Conservation (phyloP, 495 filamentous ascomycete species). For the Aspergillus bridgeri region DNA sequence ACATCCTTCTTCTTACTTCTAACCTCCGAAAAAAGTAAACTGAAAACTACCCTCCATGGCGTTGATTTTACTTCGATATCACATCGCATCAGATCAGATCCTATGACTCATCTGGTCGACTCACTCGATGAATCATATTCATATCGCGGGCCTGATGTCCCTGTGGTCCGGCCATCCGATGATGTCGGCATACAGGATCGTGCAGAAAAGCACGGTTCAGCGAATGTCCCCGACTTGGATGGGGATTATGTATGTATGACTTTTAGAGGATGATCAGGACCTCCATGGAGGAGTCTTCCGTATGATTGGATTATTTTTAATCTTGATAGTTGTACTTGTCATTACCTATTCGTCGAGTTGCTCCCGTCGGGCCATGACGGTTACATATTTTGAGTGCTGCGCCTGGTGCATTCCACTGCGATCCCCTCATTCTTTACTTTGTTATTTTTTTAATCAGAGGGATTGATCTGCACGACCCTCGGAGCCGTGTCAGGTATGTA, state of each 20-base stretch:
- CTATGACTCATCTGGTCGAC: constrained; percentile 8
- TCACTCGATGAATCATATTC: constrained; percentile 11
- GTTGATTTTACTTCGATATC: too few species aligned
- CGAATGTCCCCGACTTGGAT: constrained; percentile 15
- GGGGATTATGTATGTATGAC: constrained; percentile 5
- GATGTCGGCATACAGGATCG: constrained; percentile 7
- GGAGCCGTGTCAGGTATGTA: neutral
- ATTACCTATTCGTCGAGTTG: too few species aligned
- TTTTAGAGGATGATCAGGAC: neutral
- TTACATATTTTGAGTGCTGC: too few species aligned
- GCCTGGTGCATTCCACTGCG: neutral
- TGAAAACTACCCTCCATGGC: too few species aligned
- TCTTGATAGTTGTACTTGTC: too few species aligned
- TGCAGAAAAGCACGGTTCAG: constrained; percentile 23
- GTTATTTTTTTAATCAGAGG: too few species aligned
- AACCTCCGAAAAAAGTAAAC: too few species aligned
- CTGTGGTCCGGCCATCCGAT: neutral
- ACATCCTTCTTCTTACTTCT: too few species aligned
- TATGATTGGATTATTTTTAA: too few species aligned
- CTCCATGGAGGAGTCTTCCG: too few species aligned
- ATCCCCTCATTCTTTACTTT: constrained; percentile 7
- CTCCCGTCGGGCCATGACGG: too few species aligned
- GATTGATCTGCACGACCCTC: constrained; percentile 20
- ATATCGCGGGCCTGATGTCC: neutral
- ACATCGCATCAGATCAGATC: neutral